Evolutionary conservation across 2,329 filamentous ascomycete species (phyloP).

Genomic region (Talaromyces funiculosus): DNA sequence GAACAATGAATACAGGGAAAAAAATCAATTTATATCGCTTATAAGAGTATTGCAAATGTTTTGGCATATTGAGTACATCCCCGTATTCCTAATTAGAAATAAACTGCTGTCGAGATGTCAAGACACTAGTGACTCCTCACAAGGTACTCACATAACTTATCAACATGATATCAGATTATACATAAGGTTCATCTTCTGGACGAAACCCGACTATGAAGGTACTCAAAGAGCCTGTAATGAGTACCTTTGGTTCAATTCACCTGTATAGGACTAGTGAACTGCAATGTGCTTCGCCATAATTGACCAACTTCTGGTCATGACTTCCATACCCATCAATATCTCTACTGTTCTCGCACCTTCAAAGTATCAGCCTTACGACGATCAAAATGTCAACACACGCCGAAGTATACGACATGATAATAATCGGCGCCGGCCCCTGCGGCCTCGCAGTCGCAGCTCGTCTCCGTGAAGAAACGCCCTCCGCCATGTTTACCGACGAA

Average conservation of each 20-base stretch:
- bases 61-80: not conserved
- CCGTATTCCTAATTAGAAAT: not conserved
- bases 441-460: constrained; percentile 69
- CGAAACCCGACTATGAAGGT: not conserved
- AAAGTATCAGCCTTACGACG: too few relatives aligned
- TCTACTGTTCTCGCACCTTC: too few relatives aligned
- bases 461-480: constrained; percentile 65
- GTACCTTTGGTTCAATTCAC: not conserved
- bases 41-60: too few relatives aligned
- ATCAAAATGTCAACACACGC: not conserved
- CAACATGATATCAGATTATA: not conserved
- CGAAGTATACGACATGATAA: constrained; percentile 55
- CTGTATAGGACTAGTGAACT: not conserved
- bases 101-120: not conserved
- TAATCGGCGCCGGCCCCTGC: constrained; percentile 69
- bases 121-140: not conserved
- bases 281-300: not conserved
- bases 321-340: too few relatives aligned
- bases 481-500: constrained; percentile 75
- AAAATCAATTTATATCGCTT: not conserved
- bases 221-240: not conserved
- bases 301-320: too few relatives aligned
- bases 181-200: not conserved
- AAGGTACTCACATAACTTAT: not conserved
- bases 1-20: not conserved